Percentiles rank a stretch among this genome's conserved stretches.
phyloP scores from a whole-genome alignment of 139 green algal genomes.

The Limnomonas spitsbergensis region DNA sequence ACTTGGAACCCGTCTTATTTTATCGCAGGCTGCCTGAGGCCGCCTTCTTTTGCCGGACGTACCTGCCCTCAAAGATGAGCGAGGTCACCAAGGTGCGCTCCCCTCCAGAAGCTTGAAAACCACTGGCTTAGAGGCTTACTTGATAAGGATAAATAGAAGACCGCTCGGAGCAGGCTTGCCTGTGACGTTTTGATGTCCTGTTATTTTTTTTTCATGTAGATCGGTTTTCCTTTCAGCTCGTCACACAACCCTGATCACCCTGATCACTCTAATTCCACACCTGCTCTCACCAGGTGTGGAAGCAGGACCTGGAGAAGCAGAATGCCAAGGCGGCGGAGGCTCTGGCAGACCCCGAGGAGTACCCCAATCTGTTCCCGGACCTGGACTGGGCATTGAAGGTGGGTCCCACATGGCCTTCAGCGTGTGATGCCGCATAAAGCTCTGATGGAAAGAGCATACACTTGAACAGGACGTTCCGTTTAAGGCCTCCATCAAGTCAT shows the following conservation, averaged over 20 bases:
- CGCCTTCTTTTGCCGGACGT: slow-evolving; percentile 93
- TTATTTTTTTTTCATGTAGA: too few relatives aligned
- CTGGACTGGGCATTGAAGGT: slow-evolving; percentile 49
- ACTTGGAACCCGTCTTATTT: too few relatives aligned
- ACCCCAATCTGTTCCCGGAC: slow-evolving; percentile 95
- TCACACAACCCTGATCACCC: too few relatives aligned
- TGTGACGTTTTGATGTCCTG: slow-evolving; percentile 26
- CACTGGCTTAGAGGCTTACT: background rate
- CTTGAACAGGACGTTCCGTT: background rate
- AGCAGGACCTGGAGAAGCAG: slow-evolving; percentile 83
- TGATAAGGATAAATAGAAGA: too few relatives aligned
- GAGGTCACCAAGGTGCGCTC: slow-evolving; percentile 10
- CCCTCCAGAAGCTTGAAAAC: background rate
- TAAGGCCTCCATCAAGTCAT: background rate
- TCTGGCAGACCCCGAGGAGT: slow-evolving; percentile 91
- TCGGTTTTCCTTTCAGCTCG: too few relatives aligned
- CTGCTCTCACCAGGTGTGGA: too few relatives aligned
- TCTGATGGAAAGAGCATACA: background rate
- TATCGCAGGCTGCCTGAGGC: slow-evolving; percentile 90
- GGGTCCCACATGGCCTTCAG: background rate
- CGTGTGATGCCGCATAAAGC: background rate
- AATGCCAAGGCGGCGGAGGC: slow-evolving; percentile 95
- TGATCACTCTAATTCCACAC: too few relatives aligned
- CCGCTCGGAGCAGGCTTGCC: too few relatives aligned
- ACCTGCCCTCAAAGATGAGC: slow-evolving; percentile 53